These are phyloP conservation scores for Pseudohyphozyma bogoriensis DNA, from an alignment of 768 basidiomycete genomes.

Conservation along the genomic window DNA sequence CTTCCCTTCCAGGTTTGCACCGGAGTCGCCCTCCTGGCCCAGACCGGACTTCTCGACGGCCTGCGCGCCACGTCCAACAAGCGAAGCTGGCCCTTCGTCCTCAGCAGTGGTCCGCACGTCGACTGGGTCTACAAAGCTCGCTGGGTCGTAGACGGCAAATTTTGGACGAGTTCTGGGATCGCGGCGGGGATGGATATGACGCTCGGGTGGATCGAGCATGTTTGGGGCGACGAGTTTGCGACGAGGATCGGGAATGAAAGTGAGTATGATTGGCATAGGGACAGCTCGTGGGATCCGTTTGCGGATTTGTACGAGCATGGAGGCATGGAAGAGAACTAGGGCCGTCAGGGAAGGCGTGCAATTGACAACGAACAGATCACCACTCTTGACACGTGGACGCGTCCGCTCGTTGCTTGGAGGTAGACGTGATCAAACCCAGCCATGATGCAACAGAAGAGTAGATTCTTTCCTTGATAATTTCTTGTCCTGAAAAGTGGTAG, in stretches of 20 bases:
- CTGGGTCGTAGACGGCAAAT: slow-evolving; percentile 19
- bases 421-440: no score
- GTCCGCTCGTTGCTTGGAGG: no score
- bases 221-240: slow-evolving; percentile 16
- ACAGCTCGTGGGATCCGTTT: slow-evolving; percentile 18
- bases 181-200: slow-evolving; percentile 23
- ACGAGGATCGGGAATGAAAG: background rate
- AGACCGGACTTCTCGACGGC: slow-evolving; percentile 21
- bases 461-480: no score
- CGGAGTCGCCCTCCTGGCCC: slow-evolving; percentile 22
- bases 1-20: slow-evolving; percentile 29
- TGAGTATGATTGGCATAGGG: slow-evolving; percentile 13
- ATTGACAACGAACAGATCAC: no score
- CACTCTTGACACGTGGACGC: no score
- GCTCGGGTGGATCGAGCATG: slow-evolving; percentile 7
- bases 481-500: no score
- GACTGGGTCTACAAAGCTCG: slow-evolving; percentile 19
- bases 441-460: no score
- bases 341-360: no score
- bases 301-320: slow-evolving; percentile 10
- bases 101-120: slow-evolving; percentile 4
- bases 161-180: slow-evolving; percentile 21
- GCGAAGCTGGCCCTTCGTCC: slow-evolving; percentile 9
- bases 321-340: no score
- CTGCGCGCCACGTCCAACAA: slow-evolving; percentile 22